phyloP scores from a whole-genome alignment of 495 filamentous ascomycete genomes.

The Tuber indicum region DNA sequence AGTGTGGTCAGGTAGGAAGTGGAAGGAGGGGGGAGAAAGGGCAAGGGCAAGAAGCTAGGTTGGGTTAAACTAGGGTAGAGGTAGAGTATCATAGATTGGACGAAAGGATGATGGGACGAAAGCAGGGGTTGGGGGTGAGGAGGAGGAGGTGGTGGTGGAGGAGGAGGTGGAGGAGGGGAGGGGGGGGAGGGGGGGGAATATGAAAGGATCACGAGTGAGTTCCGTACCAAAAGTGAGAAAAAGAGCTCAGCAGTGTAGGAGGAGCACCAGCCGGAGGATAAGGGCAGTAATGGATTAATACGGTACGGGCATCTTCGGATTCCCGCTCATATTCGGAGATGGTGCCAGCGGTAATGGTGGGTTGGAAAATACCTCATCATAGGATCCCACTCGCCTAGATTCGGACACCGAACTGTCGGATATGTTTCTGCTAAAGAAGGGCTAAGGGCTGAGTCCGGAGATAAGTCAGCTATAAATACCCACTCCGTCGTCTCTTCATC shows the following conservation, averaged over 20 bases:
- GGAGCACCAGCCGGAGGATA: not conserved
- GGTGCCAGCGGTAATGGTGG: not conserved
- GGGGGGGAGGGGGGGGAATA: slow-evolving; percentile 28
- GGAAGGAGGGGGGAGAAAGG: not conserved
- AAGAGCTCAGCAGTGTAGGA: not conserved
- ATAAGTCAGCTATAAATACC: not conserved
- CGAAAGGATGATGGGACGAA: not conserved
- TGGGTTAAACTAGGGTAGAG: not conserved
- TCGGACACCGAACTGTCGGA: not conserved
- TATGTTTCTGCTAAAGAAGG: not conserved
- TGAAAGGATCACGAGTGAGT: slow-evolving; percentile 39
- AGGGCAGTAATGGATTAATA: not conserved
- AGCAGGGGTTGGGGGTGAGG: slow-evolving; percentile 1
- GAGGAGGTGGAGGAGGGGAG: slow-evolving; percentile 7
- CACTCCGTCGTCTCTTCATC: not conserved
- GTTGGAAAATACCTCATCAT: slow-evolving; percentile 5
- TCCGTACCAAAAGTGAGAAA: not conserved
- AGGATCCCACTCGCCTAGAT: not conserved
- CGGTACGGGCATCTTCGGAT: slow-evolving; percentile 2
- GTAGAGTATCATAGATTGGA: not conserved
- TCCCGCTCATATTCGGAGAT: slow-evolving; percentile 2
- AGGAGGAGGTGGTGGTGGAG: slow-evolving; percentile 16
- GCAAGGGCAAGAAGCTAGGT: not conserved
- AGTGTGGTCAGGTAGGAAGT: not conserved
- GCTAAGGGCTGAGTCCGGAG: not conserved